Percentiles rank a stretch among this genome's conserved stretches.
phyloP scores from a whole-genome alignment of 2,329 filamentous ascomycete species.

The Cladosporium cucumerinum region DNA sequence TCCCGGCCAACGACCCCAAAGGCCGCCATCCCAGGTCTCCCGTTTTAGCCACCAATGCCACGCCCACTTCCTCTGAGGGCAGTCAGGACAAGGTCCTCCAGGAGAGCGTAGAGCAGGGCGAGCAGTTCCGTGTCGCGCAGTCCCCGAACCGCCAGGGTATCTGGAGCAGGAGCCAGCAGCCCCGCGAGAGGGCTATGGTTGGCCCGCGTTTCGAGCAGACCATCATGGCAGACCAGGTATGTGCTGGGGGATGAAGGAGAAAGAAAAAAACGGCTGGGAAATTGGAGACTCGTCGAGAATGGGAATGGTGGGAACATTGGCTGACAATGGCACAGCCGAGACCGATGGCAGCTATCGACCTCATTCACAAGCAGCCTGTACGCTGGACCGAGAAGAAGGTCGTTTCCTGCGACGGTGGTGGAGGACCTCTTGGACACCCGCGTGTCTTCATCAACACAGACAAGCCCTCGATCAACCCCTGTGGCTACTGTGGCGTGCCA shows the following conservation, averaged over 20 bases:
- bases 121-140: slow-evolving; percentile 63
- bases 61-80: slow-evolving; percentile 50
- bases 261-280: not conserved
- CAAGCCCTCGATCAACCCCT: slow-evolving; percentile 88
- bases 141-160: slow-evolving; percentile 78
- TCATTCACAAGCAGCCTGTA: slow-evolving; percentile 95
- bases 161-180: slow-evolving; percentile 85
- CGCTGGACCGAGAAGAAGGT: slow-evolving; percentile 80
- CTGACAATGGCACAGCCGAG: slow-evolving; percentile 62
- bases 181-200: slow-evolving; percentile 78
- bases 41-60: slow-evolving; percentile 61
- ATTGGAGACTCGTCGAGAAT: not conserved
- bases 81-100: slow-evolving; percentile 52
- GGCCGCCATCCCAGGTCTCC: slow-evolving; percentile 41
- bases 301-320: slow-evolving; percentile 14
- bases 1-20: slow-evolving; percentile 65
- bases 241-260: not conserved
- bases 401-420: slow-evolving; percentile 88
- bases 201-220: slow-evolving; percentile 97
- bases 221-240: slow-evolving; percentile 84
- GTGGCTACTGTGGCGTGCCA: slow-evolving; percentile 89
- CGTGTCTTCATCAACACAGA: slow-evolving; percentile 96
- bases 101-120: slow-evolving; percentile 54
- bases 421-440: slow-evolving; percentile 85
- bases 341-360: slow-evolving; percentile 84